phyloP scores from a whole-genome alignment of 208 protist genomes.

The Leishmania guyanensis region DNA sequence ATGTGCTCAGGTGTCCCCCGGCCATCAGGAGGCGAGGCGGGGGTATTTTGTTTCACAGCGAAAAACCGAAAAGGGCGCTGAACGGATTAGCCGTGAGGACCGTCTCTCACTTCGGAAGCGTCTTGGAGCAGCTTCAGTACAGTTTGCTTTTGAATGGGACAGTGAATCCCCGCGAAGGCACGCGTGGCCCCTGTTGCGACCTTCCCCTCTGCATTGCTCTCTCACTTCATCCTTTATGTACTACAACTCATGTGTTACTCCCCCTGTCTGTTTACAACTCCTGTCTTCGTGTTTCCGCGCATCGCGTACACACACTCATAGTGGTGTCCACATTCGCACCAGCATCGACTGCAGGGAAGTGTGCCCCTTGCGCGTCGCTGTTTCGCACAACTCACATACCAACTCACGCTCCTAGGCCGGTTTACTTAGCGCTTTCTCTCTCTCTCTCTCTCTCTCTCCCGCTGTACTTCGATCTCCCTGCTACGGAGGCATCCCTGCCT shows the following conservation, averaged over 20 bases:
- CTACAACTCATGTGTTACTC: background rate
- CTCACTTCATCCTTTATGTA: background rate
- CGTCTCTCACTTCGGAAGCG: background rate
- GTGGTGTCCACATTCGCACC: background rate
- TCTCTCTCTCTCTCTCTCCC: background rate
- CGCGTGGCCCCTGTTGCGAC: background rate
- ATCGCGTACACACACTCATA: background rate
- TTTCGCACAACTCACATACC: background rate
- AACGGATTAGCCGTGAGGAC: background rate
- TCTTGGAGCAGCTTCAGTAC: background rate
- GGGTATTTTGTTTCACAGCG: background rate
- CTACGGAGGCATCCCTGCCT: background rate
- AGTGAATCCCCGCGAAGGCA: background rate
- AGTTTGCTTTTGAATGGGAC: background rate
- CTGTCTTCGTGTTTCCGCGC: background rate
- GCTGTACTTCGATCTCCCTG: background rate
- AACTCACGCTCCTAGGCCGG: too few relatives aligned
- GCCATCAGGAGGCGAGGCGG: background rate
- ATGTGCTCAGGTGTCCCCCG: background rate
- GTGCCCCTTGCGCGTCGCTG: background rate
- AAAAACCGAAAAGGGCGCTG: background rate
- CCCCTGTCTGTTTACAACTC: background rate
- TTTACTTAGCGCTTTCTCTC: background rate
- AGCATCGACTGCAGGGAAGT: background rate
- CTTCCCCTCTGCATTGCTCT: background rate